A percentile compares a stretch with the other conserved stretches of the same genome.
phyloP scores from a whole-genome alignment of 108 stramenopile species.

The Licmophora abbreviata region DNA sequence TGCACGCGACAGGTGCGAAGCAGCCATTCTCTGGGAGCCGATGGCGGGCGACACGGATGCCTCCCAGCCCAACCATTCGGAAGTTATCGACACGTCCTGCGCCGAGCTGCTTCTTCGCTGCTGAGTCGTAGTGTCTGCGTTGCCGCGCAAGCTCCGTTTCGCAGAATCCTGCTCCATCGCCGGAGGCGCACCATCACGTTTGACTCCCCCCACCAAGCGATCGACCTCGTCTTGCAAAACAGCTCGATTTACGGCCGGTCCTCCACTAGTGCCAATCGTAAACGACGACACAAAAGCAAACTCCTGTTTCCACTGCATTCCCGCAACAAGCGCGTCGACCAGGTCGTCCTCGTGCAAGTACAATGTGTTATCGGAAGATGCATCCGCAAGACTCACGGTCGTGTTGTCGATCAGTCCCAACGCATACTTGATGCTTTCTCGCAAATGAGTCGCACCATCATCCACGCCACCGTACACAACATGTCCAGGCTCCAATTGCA shows the following conservation, averaged over 20 bases:
- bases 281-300: background rate
- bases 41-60: constrained; percentile 23
- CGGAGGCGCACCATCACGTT: background rate
- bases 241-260: background rate
- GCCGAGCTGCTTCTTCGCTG: constrained; percentile 10
- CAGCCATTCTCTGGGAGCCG: no score
- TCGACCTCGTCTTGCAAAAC: background rate
- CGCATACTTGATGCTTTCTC: no score
- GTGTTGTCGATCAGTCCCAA: no score
- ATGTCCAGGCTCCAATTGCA: no score
- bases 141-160: background rate
- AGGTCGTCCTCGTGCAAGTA: constrained; percentile 31
- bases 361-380: no score
- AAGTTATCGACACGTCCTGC: background rate
- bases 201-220: background rate
- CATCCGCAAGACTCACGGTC: no score
- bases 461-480: no score
- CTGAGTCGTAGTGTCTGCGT: background rate
- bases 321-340: constrained; percentile 18
- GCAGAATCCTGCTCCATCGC: background rate
- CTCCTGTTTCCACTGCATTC: background rate
- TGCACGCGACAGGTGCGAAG: no score
- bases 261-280: background rate
- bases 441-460: no score
- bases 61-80: constrained; percentile 26